These are phyloP conservation scores for Microcera coccophila DNA, from an alignment of 2,329 filamentous ascomycete genomes.

Conservation along the genomic window DNA sequence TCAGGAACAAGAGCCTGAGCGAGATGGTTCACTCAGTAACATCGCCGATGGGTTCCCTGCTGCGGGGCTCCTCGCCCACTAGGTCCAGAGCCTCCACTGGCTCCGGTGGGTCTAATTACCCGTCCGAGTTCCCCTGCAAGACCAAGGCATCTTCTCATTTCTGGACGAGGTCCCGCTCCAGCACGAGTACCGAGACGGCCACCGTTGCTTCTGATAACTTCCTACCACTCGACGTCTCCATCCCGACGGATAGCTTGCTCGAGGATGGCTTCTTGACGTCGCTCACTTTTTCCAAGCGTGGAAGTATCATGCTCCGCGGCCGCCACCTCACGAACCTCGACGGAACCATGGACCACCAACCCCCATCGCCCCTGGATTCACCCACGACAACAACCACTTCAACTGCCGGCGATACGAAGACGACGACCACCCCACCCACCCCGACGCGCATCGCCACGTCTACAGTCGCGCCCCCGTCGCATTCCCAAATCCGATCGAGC, in stretches of 20 bases:
- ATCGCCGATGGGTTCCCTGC: constrained; percentile 22
- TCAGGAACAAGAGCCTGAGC: constrained; percentile 23
- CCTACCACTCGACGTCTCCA: constrained; percentile 52
- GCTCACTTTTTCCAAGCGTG: constrained; percentile 59
- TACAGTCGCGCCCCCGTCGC: constrained; percentile 13
- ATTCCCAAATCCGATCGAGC: constrained; percentile 20
- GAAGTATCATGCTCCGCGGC: constrained; percentile 59
- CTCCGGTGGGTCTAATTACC: constrained; percentile 14
- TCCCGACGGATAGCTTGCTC: constrained; percentile 54
- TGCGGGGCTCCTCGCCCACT: constrained; percentile 14
- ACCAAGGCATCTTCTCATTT: constrained; percentile 19
- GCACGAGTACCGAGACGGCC: constrained; percentile 23
- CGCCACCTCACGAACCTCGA: constrained; percentile 32
- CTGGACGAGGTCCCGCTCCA: constrained; percentile 24
- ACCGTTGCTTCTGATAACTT: constrained; percentile 33
- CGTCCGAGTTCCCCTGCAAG: constrained; percentile 14
- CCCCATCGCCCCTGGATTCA: constrained; percentile 6
- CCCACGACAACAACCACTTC: constrained; percentile 9
- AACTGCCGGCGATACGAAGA: constrained; percentile 15
- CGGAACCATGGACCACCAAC: constrained; percentile 15
- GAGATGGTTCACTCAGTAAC: constrained; percentile 19
- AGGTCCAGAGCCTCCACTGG: constrained; percentile 6
- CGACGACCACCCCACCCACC: constrained; percentile 20
- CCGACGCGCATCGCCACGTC: constrained; percentile 7
- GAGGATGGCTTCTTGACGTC: constrained; percentile 56